Conservation (phyloP, 164 flowering plant species). For the Cinnamomum chago region DNA sequence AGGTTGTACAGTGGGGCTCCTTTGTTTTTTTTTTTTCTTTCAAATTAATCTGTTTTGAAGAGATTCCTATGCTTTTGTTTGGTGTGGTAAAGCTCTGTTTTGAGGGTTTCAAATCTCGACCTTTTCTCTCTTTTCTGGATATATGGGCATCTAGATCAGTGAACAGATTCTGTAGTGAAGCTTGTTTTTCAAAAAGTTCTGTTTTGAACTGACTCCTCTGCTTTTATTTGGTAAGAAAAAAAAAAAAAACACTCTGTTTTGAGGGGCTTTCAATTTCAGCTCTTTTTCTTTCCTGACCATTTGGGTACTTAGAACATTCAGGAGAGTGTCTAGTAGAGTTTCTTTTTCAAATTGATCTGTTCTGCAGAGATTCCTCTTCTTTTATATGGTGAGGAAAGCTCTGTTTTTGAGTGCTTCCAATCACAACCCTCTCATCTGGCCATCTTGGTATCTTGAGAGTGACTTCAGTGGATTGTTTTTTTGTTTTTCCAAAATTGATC, state of each 20-base stretch:
- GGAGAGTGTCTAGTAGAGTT: neutral
- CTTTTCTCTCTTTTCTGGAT: conserved; percentile 5
- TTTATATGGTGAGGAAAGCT: neutral
- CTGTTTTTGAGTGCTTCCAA: neutral
- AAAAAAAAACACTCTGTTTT: neutral
- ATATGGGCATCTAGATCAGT: conserved; percentile 9
- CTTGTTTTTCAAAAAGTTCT: neutral
- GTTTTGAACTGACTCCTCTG: conserved; percentile 10
- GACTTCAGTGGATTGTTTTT: neutral
- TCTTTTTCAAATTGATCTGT: neutral
- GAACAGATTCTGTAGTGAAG: neutral
- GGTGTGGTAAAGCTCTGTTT: neutral
- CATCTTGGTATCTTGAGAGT: too few relatives aligned
- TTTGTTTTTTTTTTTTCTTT: too few relatives aligned
- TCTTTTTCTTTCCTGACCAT: neutral
- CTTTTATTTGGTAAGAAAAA: neutral
- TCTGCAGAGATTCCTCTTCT: neutral
- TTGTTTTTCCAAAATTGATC: too few relatives aligned
- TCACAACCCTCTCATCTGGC: neutral
- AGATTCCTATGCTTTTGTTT: neutral
- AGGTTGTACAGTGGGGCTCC: neutral
- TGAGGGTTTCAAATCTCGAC: neutral
- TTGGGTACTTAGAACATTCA: neutral
- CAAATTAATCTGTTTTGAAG: neutral
- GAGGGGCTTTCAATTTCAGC: neutral